Base-by-base conservation (phyloP, 2,329 filamentous ascomycete species). In the Parastagonospora avenae region DNA sequence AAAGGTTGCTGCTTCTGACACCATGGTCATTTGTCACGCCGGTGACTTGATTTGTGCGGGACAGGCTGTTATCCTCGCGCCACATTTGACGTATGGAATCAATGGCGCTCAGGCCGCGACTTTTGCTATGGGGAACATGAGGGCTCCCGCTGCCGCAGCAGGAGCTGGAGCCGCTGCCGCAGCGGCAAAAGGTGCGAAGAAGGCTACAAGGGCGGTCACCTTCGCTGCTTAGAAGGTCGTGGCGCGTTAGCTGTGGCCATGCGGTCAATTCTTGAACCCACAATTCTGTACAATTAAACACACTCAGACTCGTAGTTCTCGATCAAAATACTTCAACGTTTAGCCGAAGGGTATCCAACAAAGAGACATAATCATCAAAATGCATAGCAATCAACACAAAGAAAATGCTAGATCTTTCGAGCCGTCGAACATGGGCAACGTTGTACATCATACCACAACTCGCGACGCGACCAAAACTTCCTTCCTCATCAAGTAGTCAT, bases 31-130 rank as follows among this genome's bases (percentile, higher is more conserved):
- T 16, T 75, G 72, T 42, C 69, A 73, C 27, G 55, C 50, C 3
- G 66, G 67, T 10, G 73, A 74, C 47, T 50, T 66, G 36, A 74
- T 74, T 33, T 75, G 72, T 42, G 57, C 62, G 1, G 67, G 68
- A 4, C 58, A 67, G 33, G 45, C 55, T 31, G 19, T 71, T 11
- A 56, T 75, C 8, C 51, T 72, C 27, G 43, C 61, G 38, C 68
- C 71, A 24, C 72, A 74, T 60, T 43, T 74, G 50, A 71, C 64
- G 2, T 75, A 74, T 48, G 60, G 60, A 10, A 31, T 50, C 12
- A 63, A 74, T 56, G 71, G 70, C 7, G 41, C 49, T 15, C 54
- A 63, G 35, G 72, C 70, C 1, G 71, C 72, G 8, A 44, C 58
- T 8, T 74, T 75, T 46, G 68, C 70, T 9, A 54, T 59, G 39